phyloP scores from a whole-genome alignment of 1,139 yeast genomes.

The Candida neerlandica region DNA sequence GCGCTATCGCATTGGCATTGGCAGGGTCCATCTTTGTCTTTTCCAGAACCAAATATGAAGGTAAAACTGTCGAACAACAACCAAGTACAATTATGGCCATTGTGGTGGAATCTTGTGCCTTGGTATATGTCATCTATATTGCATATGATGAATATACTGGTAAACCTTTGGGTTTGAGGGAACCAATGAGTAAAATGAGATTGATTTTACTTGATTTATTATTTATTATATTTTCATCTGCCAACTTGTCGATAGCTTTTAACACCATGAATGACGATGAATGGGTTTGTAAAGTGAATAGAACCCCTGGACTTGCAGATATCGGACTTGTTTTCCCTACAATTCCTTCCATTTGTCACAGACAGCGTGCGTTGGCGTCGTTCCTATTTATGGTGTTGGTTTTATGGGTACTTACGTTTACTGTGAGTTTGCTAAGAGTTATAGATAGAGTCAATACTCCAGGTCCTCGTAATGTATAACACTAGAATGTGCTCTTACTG shows the following conservation, averaged over 20 bases:
- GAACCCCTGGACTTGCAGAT: constrained; percentile 24
- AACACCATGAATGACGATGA: constrained; percentile 76
- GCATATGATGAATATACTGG: constrained; percentile 91
- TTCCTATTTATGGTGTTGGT: constrained; percentile 74
- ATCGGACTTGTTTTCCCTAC: constrained; percentile 31
- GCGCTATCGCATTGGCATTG: constrained; percentile 64
- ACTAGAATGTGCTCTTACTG: not conserved
- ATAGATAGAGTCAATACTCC: constrained; percentile 51
- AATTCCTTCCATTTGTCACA: constrained; percentile 61
- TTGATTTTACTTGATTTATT: constrained; percentile 76
- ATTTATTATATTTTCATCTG: constrained; percentile 91
- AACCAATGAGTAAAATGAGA: constrained; percentile 80
- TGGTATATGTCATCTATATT: constrained; percentile 76
- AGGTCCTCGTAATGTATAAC: constrained; percentile 10
- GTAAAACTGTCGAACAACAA: constrained; percentile 63
- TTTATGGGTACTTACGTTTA: constrained; percentile 84
- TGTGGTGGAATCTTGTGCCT: constrained; percentile 77
- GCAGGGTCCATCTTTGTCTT: constrained; percentile 64
- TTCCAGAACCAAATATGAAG: constrained; percentile 43
- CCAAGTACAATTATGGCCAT: constrained; percentile 94
- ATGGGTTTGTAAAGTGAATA: constrained; percentile 69
- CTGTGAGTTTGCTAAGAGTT: constrained; percentile 79
- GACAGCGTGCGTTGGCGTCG: constrained; percentile 78
- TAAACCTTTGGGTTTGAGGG: constrained; percentile 85
- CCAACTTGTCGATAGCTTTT: constrained; percentile 83